A percentile compares a stretch with the other conserved stretches of the same genome.
Conservation (phyloP, 257 asterid genomes). For the Gardenia jasminoides region DNA sequence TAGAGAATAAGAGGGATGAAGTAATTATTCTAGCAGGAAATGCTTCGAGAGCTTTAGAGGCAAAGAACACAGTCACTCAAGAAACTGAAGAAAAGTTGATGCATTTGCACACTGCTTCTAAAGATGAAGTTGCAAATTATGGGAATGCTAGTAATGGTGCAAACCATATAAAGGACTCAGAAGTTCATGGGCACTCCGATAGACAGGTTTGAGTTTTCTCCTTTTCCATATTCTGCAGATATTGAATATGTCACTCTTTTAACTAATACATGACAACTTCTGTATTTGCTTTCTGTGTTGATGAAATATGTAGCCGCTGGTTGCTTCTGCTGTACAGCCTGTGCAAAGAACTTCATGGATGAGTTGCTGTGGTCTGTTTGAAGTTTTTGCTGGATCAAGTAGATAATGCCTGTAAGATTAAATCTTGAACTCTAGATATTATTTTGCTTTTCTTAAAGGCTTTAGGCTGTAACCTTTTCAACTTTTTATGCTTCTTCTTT, state of each 20-base stretch:
- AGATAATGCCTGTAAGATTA: slow-evolving; percentile 24
- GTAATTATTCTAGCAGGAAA: slow-evolving; percentile 1
- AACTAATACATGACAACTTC: not conserved
- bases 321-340: slow-evolving; percentile 28
- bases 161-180: slow-evolving; percentile 27
- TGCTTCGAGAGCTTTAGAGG: slow-evolving; percentile 17
- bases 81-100: slow-evolving; percentile 24
- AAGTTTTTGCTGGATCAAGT: slow-evolving; percentile 40
- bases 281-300: not conserved
- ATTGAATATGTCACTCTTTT: slow-evolving; percentile 4
- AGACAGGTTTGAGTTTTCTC: slow-evolving; percentile 37
- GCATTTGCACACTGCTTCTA: slow-evolving; percentile 17
- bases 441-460: not conserved
- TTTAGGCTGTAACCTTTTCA: not conserved
- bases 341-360: slow-evolving; percentile 59
- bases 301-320: slow-evolving; percentile 43
- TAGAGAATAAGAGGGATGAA: slow-evolving; percentile 15
- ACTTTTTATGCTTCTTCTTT: not conserved
- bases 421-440: not conserved
- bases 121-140: slow-evolving; percentile 8
- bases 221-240: not conserved
- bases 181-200: slow-evolving; percentile 30
- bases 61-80: slow-evolving; percentile 13
- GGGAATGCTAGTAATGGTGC: slow-evolving; percentile 14
- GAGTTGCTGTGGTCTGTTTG: slow-evolving; percentile 72